These are phyloP conservation scores for Oryza nivara DNA, from an alignment of 176 grass and related monocot species.

Conservation along the genomic window DNA sequence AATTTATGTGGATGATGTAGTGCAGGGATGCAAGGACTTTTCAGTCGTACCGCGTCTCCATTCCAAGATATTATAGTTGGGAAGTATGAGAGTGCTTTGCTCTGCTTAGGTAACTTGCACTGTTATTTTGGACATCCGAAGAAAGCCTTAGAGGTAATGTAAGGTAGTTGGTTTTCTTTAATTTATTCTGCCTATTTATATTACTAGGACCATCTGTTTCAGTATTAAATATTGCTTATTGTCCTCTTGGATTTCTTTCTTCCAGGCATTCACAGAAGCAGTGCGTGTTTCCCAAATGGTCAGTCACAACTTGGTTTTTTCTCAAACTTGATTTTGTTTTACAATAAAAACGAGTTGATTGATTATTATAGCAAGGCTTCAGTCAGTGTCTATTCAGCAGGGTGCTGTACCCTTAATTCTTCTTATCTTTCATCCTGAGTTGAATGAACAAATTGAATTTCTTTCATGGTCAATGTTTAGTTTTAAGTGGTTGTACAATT, in stretches of 20 bases:
- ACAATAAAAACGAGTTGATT: background rate
- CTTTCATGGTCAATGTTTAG: background rate
- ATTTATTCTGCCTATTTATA: background rate
- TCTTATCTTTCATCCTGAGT: background rate
- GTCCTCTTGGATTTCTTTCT: conserved; percentile 41
- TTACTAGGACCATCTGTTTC: conserved; percentile 25
- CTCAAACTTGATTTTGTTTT: conserved; percentile 20
- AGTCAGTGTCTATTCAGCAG: background rate
- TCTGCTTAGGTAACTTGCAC: conserved; percentile 92
- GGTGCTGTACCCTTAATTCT: background rate
- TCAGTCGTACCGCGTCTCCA: conserved; percentile 62
- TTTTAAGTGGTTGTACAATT: background rate
- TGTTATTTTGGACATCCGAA: conserved; percentile 94
- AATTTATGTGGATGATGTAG: conserved; percentile 55
- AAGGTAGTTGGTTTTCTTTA: conserved; percentile 27
- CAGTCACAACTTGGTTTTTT: conserved; percentile 36
- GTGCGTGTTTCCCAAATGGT: conserved; percentile 97
- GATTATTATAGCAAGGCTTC: background rate
- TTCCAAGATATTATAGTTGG: conserved; percentile 76
- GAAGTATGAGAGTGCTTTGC: conserved; percentile 89
- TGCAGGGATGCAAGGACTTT: conserved; percentile 93
- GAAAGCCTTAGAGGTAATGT: conserved; percentile 89
- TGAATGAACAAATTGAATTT: background rate
- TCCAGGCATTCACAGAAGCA: conserved; percentile 94
- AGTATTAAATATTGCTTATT: conserved; percentile 34